Evolutionary conservation across 495 filamentous ascomycete genomes (phyloP), one percentile per base, ranked within the genome.

Genomic region (Darksidea phi): DNA sequence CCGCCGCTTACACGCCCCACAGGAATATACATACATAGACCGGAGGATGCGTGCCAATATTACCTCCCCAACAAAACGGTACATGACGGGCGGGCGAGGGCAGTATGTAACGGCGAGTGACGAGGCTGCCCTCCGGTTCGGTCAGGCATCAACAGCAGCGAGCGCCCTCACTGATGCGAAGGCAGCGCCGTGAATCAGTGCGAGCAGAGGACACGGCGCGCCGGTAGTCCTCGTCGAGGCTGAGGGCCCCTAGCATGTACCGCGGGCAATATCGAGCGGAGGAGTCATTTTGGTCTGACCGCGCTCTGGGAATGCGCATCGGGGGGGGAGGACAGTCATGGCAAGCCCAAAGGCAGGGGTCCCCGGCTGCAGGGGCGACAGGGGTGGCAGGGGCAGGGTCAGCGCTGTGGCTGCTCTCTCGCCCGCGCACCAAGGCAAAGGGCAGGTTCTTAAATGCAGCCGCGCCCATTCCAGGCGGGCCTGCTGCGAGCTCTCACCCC

Each of bases 41-140:
- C 25, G 11, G 42, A 23, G 55, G 26, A 50, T 58, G 32, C 48
- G 58, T 54, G 54, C 49, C 49, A 61, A 61, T 58, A 58, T 58
- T 58, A 58, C 55, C 43, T 41, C 26, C 20, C 26, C 48, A 54
- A 54, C 46, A 38, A 28, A 21, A 47, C 34, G 37, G 49, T 24
- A 58, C 2, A 37, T 37, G 21, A 32, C 25, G 17, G 15, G 28
- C 15, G 2, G 49, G 20, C 5, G 24, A 13, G 49, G 21, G 38
- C 11, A 38, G 15, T 23, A 2, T 26, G 11, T 23, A 17, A 28
- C 15, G 45, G 36, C 20, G 18, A 10, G 36, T 17, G 24, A 25
- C 24, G 24, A 21, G 37, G 53, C 37, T 21, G 41, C 41, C 36
- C 36, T 38, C 36, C 36, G 36, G 36, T 38, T 38, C 36, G 13